Evolutionary conservation across 257 asterid species (phyloP), one percentile per base, ranked within the genome.

Genomic region (Avicennia marina): DNA sequence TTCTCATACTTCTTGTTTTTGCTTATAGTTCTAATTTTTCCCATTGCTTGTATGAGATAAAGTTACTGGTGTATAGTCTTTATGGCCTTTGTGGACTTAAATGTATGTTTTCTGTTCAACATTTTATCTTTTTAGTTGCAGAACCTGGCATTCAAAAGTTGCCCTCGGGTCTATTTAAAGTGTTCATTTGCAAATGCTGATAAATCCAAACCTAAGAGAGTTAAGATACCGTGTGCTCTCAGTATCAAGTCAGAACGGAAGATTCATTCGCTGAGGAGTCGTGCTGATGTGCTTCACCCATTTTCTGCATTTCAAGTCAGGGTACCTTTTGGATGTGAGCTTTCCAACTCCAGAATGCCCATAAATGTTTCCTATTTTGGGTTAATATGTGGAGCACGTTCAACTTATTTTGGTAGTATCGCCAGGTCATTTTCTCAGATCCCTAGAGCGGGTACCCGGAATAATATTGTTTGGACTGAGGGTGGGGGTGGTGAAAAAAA

Each of bases 341-440:
- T 69, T 39, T 53, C 68, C 10, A 58, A 58, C 73, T 43, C 59
- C 18, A 57, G 71, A 56, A 19, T 72, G 54, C 67, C 73, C 61
- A 66, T 51, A 43, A 77, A 60, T 39, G 52, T 64, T 43, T 60
- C 58, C 29, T 54, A 63, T 56, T 60, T 44, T 63, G 70, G 79
- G 55, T 61, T 76, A 59, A 34, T 66, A 38, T 60, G 65, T 32
- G 70, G 71, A 42, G 57, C 32, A 34, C 46, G 53, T 44, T 62
- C 74, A 19, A 53, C 66, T 62, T 58, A 56, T 64, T 78, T 33
- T 65, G 43, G 67, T 48, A 56, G 75, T 40, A 39, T 70, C 42
- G 64, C 69, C 60, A 80, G 84, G 56, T 65, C 74, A 48, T 74
- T 77, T 71, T 84, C 82, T 47, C 79, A 61, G 53, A 72, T 69